These are phyloP conservation scores for Bipolaris gigantea DNA, from an alignment of 2,329 filamentous ascomycete genomes.

Conservation along the genomic window DNA sequence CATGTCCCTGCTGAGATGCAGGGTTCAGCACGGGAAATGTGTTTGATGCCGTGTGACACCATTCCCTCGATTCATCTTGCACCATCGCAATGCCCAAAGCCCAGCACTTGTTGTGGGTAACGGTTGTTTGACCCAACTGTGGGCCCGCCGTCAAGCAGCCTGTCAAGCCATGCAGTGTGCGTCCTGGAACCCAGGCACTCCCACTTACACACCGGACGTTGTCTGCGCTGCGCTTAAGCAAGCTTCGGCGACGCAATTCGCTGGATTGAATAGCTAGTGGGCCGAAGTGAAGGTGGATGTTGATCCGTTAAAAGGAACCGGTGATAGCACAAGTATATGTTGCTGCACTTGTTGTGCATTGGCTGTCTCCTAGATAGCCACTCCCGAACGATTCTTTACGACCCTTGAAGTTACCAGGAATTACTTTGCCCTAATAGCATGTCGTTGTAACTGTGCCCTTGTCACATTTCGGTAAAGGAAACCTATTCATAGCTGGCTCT, in stretches of 20 bases:
- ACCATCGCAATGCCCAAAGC: constrained; percentile 26
- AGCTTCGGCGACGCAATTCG: constrained; percentile 34
- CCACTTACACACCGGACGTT: constrained; percentile 36
- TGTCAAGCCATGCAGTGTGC: constrained; percentile 31
- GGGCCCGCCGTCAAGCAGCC: constrained; percentile 14
- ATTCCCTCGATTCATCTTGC: constrained; percentile 38
- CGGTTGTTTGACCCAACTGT: constrained; percentile 29
- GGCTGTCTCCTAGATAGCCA: constrained; percentile 1
- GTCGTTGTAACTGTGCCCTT: neutral
- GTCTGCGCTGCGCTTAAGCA: constrained; percentile 36
- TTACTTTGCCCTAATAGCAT: neutral
- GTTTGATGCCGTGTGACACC: constrained; percentile 42
- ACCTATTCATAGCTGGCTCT: neutral
- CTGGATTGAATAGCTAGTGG: constrained; percentile 31
- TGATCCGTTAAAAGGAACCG: constrained; percentile 22
- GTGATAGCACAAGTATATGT: constrained; percentile 20
- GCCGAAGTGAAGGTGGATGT: constrained; percentile 18
- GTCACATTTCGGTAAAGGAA: neutral
- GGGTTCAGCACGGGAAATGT: constrained; percentile 32
- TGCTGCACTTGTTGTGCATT: constrained; percentile 14
- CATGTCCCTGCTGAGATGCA: constrained; percentile 24
- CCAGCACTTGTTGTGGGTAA: constrained; percentile 23
- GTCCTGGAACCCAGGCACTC: constrained; percentile 28
- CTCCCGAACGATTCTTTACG: neutral
- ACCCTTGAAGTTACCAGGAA: neutral